Base-by-base conservation (phyloP, 2,329 filamentous ascomycete genomes). In the Pestalotiopsis sp. region DNA sequence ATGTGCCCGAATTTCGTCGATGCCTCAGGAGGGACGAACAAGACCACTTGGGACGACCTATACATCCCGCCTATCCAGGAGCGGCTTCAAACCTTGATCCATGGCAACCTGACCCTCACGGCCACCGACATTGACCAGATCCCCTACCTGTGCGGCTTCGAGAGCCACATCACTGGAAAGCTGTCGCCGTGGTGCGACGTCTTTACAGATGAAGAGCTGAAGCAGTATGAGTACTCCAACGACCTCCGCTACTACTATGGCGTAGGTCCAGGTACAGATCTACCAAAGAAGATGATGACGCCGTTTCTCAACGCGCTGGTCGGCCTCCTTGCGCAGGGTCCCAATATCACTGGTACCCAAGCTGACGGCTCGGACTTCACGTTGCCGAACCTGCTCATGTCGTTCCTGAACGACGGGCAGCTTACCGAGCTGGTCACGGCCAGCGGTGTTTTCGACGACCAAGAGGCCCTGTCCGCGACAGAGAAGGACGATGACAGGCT, bases 111-210 rank as follows among this genome's bases (percentile, higher is more conserved):
- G 41, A 85, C 84, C 1, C 82, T 92, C 41, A 84, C 82, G 0
- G 79, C 84, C 40, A 79, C 77, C 1, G 88, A 92, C 68, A 80
- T 90, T 57, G 81, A 80, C 7, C 84, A 86, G 59, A 89, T 92
- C 64, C 89, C 90, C 0, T 92, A 92, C 72, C 82, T 92, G n/a
- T 93, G 91, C 72, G 91, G 89, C 4, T 93, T 91, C 69, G 91
- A 93, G 73, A 89, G 86, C 3, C 90, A 92, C 73, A 91, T 92
- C 71, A 88, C 83, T 0, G 90, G 90, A 1, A 80, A 79, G 2
- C 77, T 87, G 4, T 91, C 88, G 4, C 87, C 89, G 0, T 92
- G 88, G 81, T 92, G 91, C 75, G 80, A 81, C 65, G 82, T 91
- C 17, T 90, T 91, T 73, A 89, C 85, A 3, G 82, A 90, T 41